Evolutionary conservation across 305 asterid genomes (phyloP).

Genomic region (Fraxinus baroniana): DNA sequence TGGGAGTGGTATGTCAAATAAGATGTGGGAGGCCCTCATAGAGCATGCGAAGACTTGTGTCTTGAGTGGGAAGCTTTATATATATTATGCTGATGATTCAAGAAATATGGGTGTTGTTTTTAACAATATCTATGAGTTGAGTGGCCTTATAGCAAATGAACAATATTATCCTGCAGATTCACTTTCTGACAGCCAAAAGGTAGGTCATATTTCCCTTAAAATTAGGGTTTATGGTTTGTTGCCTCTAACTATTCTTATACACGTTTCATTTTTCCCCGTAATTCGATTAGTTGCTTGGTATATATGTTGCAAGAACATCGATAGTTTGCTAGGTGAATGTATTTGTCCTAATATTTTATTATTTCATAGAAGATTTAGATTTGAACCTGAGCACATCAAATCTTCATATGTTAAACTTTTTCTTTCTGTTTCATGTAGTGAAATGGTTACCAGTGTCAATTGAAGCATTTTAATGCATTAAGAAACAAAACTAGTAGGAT

Average conservation of each 20-base stretch:
- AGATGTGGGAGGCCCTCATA: conserved; percentile 83
- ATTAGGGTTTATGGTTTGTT: conserved; percentile 1
- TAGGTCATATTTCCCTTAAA: conserved; percentile 15
- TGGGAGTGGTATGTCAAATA: conserved; percentile 51
- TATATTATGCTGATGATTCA: conserved; percentile 76
- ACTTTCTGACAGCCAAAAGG: conserved; percentile 67
- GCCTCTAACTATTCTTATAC: background rate
- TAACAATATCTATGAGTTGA: conserved; percentile 84
- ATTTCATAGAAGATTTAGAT: background rate
- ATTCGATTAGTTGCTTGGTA: background rate
- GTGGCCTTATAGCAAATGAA: conserved; percentile 68
- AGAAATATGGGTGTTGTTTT: conserved; percentile 79
- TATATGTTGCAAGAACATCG: background rate
- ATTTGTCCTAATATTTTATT: background rate
- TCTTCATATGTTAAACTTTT: background rate
- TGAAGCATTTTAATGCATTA: background rate
- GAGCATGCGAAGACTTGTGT: conserved; percentile 92
- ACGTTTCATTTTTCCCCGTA: background rate
- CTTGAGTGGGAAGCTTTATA: conserved; percentile 83
- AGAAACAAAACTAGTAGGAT: background rate
- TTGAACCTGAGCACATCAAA: background rate
- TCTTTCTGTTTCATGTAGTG: background rate
- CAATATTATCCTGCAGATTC: conserved; percentile 57
- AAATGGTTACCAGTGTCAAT: background rate
- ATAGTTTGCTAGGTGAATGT: background rate